These are phyloP conservation scores for Drechslerella dactyloides DNA, from an alignment of 2,329 filamentous ascomycete species.

Conservation along the genomic window DNA sequence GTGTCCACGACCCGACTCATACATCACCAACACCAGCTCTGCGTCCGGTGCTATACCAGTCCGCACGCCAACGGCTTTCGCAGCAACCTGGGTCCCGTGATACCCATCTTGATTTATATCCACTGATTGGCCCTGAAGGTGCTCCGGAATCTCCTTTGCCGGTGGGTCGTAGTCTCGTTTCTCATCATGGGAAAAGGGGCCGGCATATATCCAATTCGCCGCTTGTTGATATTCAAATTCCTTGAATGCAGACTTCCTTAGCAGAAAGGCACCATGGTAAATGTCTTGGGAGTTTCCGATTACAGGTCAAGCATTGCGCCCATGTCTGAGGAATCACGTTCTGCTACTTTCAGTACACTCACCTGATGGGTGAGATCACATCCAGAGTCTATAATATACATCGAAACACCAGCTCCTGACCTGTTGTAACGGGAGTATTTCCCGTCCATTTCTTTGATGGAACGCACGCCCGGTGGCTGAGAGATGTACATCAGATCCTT, in stretches of 20 bases:
- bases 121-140: too few relatives aligned
- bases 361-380: background rate
- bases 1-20: slow-evolving; percentile 1
- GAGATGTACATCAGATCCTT: background rate
- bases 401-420: background rate
- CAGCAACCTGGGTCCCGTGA: background rate
- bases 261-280: too few relatives aligned
- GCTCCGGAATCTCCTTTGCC: background rate
- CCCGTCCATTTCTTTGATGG: background rate
- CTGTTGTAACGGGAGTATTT: background rate
- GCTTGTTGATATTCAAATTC: background rate
- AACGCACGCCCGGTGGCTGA: background rate
- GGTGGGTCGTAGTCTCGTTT: background rate
- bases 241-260: too few relatives aligned
- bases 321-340: too few relatives aligned
- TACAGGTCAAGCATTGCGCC: too few relatives aligned
- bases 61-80: background rate
- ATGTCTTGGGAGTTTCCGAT: too few relatives aligned
- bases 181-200: background rate
- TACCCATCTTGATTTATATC: too few relatives aligned
- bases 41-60: background rate
- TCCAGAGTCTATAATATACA: background rate
- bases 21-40: background rate
- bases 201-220: background rate
- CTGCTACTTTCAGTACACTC: too few relatives aligned